Base-by-base conservation (phyloP, 176 grass and related monocot species). In the Aegilops tauschii region DNA sequence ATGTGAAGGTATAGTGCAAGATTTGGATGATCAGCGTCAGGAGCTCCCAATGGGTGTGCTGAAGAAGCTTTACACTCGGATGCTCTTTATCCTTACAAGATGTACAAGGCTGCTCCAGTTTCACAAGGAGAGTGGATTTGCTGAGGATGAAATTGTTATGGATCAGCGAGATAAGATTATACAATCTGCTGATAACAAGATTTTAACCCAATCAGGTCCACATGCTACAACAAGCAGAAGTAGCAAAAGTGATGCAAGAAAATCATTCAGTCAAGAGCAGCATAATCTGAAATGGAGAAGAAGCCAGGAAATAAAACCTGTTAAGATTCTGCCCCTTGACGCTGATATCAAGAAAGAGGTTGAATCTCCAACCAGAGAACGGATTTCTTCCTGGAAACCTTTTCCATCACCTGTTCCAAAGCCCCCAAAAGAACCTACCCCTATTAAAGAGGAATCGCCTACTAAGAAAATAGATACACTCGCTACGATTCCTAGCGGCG, bases 1-100 rank as follows among this genome's bases (percentile, higher is more conserved):
- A 72, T 99, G 97, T 89, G 97, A 99, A 92, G 97, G 90, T 61
- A 97, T 99, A 90, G 97, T 99, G 70, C 97, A 99, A 85, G 94
- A 97, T 92, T 90, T 99, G 73, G 97, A 99, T 81, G 97, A 99
- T 80, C 94, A 87, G 72, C 92, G 97, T 79, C 97, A 99, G 84
- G 90, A 97, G 39, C 89, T 94, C 63, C 85, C 94, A 23, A 96
- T 94, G 89, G 97, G 94, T 52, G 94, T 95, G 50, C 83, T 99
- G 62, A 99, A 97, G 87, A 99, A 99, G 84, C 81, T 99, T 83
- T 94, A 94, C 64, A 99, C 97, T 45, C 94, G 92, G 59, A 99
- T 99, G 83, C 82, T 99, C 52, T 99, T 99, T 93, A 99, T 99
- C 76, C 94, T 99, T 86, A 99, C 94, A 67, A 87, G 97, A 88